Base-by-base conservation (phyloP, 1,139 yeast genomes). In the Diutina scorzettiae region DNA sequence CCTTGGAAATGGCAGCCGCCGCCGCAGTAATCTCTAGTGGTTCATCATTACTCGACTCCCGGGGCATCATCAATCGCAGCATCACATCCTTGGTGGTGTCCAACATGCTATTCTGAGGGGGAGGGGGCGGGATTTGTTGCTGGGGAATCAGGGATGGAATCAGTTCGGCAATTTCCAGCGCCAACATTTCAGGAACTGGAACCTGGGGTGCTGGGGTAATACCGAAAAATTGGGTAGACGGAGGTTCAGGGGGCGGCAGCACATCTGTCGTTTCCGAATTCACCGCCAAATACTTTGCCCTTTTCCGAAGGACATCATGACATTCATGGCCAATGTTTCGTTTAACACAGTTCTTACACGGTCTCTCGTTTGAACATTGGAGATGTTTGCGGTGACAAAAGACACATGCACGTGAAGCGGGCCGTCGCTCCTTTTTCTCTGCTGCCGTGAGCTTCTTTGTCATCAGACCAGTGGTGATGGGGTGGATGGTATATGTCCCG, bases 361-460 rank as follows among this genome's bases (percentile, higher is more conserved):
- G 89, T 44, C 91, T 50, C 45, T 66, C 67, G 48, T 67, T 60
- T 21, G 66, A 60, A 54, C 89, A 81, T 50, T 81, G 89, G 20
- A 81, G 63, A 51, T 81, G 91, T 48, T 81, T 81, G 29, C 67
- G 61, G 53, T 81, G 86, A 54, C 89, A 81, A 53, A 80, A 78
- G 16, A 67, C 66, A 53, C 91, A 81, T 0, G 89, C 91, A 40
- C 81, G 66, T 17, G 74, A 62, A 2, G 81, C 77, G 2, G 87
- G 85, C 48, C 66, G 74, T 41, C 89, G 60, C 30, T 58, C 62
- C 37, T 61, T 62, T 53, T 75, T 78, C 50, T 78, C 73, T 42
- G 67, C 71, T 12, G 60, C 58, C 2, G 79, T 66, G 21, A 81
- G 69, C 47, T 65, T 69, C 53, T 75, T 77, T 0, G 87, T 81